Evolutionary conservation across 1,284 basidiomycete species (phyloP).

Genomic region (Volvariella volvacea): DNA sequence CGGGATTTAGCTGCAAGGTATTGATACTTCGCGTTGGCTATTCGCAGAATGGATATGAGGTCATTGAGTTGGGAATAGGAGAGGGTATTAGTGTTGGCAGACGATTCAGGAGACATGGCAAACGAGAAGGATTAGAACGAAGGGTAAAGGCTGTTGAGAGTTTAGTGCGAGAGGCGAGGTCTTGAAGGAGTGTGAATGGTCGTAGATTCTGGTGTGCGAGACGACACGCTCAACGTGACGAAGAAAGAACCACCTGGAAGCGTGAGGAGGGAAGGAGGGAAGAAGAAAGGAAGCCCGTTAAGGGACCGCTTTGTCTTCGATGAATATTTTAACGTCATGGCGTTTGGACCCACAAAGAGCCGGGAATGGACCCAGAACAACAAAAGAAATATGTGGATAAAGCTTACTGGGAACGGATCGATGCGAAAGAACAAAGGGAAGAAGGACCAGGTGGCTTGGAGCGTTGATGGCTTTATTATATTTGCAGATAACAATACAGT

Average conservation of each 20-base stretch:
- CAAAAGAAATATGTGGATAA: neutral
- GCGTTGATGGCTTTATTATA: no score
- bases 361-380: conserved; percentile 2
- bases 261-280: conserved; percentile 9
- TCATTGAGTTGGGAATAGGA: conserved; percentile 11
- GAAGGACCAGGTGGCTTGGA: no score
- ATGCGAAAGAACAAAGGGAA: no score
- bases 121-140: no score
- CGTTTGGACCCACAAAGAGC: conserved; percentile 2
- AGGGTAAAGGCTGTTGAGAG: no score
- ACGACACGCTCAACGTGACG: conserved; percentile 19
- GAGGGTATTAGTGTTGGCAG: no score
- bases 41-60: conserved; percentile 32
- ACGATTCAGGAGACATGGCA: no score
- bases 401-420: no score
- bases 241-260: conserved; percentile 10
- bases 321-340: neutral
- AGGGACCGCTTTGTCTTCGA: neutral
- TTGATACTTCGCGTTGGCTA: conserved; percentile 33
- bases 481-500: no score
- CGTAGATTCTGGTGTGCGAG: conserved; percentile 12
- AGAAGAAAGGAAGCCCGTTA: conserved; percentile 6
- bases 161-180: no score
- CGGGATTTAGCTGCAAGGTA: conserved; percentile 30
- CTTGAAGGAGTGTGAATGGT: conserved; percentile 7